Base-by-base conservation (phyloP, 2,329 filamentous ascomycete species). In the Exophiala aquamarina region DNA sequence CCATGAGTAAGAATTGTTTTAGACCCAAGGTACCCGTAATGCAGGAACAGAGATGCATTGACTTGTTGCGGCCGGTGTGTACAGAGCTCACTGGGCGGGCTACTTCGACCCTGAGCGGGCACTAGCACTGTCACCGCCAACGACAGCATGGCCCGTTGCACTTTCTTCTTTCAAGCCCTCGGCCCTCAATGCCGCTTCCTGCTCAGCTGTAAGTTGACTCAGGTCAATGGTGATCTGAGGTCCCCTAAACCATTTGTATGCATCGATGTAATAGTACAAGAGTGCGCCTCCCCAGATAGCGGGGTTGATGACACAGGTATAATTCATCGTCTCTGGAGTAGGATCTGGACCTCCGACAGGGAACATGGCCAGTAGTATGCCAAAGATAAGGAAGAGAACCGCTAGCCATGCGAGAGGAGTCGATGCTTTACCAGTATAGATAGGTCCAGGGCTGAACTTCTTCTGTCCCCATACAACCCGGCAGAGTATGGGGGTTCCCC, bases 301-400 rank as follows among this genome's bases (percentile, higher is more conserved):
- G 26, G 70, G 70, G 52, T 82, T 82, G 49, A 84, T 78, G 1
- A 82, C 80, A 2, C 82, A 72, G 0, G 80, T 82, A 59, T 83
- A 84, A 56, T 84, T 84, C 81, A 84, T 83, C 13, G 64, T 64
- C 65, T 55, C 59, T 68, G 70, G 61, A 6, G 66, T 70, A 1
- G 79, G 79, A 55, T 75, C 66, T 20, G 80, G 78, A 0, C 79
- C 80, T 3, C 67, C 69, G 10, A 66, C 68, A 0, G 81, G 81
- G 59, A 83, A 81, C 79, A 83, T 83, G 43, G 70, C 72, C 19
- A 84, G 58, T 0, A 77, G 41, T 28, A 81, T 77, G 1, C 77
- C 78, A 58, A 81, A 83, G 1, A 68, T 41, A 18, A 83, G 61
- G 59, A 82, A 84, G 1, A 70, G 47, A 19, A 82, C 69, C 1